Percentiles rank a stretch among this genome's conserved stretches.
Conservation (phyloP, 1,284 basidiomycete genomes). For the Microbotryum intermedium region DNA sequence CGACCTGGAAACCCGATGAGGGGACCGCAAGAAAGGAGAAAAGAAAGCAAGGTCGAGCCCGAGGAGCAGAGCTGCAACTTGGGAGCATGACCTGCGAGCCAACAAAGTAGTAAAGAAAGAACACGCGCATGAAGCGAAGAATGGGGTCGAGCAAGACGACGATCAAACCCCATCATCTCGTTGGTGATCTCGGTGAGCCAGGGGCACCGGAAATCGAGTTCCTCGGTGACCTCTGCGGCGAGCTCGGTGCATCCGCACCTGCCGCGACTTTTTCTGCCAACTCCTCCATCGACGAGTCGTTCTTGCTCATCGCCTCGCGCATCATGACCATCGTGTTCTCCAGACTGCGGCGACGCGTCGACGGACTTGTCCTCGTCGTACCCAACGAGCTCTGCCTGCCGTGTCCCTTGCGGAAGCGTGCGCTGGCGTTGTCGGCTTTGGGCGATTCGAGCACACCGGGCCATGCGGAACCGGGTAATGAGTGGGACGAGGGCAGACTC, state of each 20-base stretch:
- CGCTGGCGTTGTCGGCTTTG: slow-evolving; percentile 29
- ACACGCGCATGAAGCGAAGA: too few relatives aligned
- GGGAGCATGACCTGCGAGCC: too few relatives aligned
- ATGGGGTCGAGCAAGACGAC: too few relatives aligned
- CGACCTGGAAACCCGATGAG: too few relatives aligned
- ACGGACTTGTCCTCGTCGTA: slow-evolving; percentile 92
- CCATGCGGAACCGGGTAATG: slow-evolving; percentile 11
- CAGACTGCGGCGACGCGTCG: slow-evolving; percentile 79
- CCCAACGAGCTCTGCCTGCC: slow-evolving; percentile 80
- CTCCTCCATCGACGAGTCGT: slow-evolving; percentile 29
- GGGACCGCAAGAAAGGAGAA: too few relatives aligned
- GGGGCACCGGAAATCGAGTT: not conserved
- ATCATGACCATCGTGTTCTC: slow-evolving; percentile 96
- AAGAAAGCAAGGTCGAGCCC: too few relatives aligned
- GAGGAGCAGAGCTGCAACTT: too few relatives aligned
- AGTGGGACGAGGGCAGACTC: slow-evolving; percentile 7
- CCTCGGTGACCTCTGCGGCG: not conserved
- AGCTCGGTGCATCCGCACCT: not conserved
- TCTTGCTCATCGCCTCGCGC: slow-evolving; percentile 43
- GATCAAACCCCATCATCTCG: too few relatives aligned
- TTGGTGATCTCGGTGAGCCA: not conserved
- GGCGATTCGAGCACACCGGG: slow-evolving; percentile 1
- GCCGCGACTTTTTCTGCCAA: slow-evolving; percentile 30
- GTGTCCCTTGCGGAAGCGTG: slow-evolving; percentile 66
- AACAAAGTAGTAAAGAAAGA: too few relatives aligned